A percentile compares a stretch with the other conserved stretches of the same genome.
Conservation (phyloP, 305 asterid species). For the Salvia sclarea region DNA sequence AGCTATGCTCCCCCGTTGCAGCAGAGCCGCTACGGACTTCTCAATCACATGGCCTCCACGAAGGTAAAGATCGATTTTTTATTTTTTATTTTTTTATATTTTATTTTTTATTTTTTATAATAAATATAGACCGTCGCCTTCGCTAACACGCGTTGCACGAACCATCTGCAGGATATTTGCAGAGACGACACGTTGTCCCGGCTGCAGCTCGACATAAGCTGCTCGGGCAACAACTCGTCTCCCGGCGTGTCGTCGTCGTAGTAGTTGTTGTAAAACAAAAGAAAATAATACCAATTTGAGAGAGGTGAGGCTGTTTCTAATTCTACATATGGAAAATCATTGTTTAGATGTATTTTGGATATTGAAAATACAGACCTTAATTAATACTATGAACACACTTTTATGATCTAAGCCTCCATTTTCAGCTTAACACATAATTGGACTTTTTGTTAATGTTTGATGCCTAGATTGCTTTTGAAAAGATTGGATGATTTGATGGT, state of each 20-base stretch:
- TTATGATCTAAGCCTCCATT: constrained; percentile 20
- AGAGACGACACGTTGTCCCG: constrained; percentile 64
- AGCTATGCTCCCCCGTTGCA: constrained; percentile 49
- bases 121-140: too few species aligned
- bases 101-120: too few species aligned
- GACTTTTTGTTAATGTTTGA: neutral
- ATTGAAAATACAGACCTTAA: constrained; percentile 33
- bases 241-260: constrained; percentile 78
- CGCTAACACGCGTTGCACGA: neutral
- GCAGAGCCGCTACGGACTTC: constrained; percentile 63
- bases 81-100: too few species aligned
- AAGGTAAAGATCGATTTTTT: too few species aligned
- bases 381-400: constrained; percentile 33
- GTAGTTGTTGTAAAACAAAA: constrained; percentile 36
- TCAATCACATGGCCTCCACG: constrained; percentile 58
- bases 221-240: constrained; percentile 77
- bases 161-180: constrained; percentile 67
- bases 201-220: constrained; percentile 66
- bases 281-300: constrained; percentile 16
- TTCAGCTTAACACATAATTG: constrained; percentile 13
- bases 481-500: neutral
- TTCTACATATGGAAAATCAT: constrained; percentile 29
- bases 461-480: neutral
- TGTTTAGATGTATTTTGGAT: constrained; percentile 34
- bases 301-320: constrained; percentile 27